Base-by-base conservation (phyloP, 179 eudicot species). In the Beta corolliflora region DNA sequence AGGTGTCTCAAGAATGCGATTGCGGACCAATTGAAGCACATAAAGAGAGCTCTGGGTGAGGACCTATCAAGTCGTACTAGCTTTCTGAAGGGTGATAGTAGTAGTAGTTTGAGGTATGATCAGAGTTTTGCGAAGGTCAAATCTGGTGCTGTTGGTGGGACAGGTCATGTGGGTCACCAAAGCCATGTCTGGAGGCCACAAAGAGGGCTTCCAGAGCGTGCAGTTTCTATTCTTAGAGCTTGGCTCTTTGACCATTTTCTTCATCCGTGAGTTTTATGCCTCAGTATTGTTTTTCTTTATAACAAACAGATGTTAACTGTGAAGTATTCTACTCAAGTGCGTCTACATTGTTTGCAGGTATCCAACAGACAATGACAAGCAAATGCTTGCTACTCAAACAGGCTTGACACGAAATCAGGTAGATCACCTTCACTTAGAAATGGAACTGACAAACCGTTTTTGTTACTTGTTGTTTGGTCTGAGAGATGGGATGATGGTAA, bases 181-280 rank as follows among this genome's bases (percentile, higher is more conserved):
- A 86, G 81, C 64, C 90, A 90, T 69, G 82, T 90, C 13, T 93
- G 97, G 97, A 84, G 97, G 88, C 94, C 97, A 44, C 97, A 93
- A 53, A 84, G 97, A 81, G 97, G 97, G 69, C 86, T 93, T 6
- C 97, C 97, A 0, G 97, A 93, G 79, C 90, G 91, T 29, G 88
- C 97, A 12, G 97, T 93, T 53, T 85, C 94, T 15, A 54, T 93
- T 81, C 92, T 93, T 44, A 78, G 94, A 67, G 92, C 94, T 53
- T 93, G 97, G 97, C 91, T 93, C 4, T 93, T 93, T 64, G 97
- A 93, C 16, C 94, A 93, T 80, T 93, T 93, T 69, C 97, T 93
- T 84, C 97, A 93, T 76, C 97, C 97, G 97, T 93, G 77, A 86
- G 91, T 25, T 79, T 31, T 78, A 6, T 59, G 52, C 65, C 18